Percentiles rank a stretch among this genome's conserved stretches.
Conservation (phyloP, 2,329 filamentous ascomycete species). For the Berkeleyomyces rouxiae region DNA sequence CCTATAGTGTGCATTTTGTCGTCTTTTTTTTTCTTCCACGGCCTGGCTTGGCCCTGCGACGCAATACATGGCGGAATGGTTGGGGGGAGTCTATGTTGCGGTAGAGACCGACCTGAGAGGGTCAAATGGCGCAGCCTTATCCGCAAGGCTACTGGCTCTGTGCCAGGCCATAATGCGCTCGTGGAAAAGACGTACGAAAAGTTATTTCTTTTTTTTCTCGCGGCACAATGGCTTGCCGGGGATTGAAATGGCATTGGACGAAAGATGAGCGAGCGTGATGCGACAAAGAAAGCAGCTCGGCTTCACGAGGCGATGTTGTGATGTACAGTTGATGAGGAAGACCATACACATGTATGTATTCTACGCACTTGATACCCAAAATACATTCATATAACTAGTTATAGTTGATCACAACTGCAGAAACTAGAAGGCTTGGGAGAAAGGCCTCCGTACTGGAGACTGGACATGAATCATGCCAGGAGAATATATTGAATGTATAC, state of each 20-base stretch:
- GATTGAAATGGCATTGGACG: not conserved
- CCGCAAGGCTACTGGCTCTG: not conserved
- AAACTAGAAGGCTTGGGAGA: no score
- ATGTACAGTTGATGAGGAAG: not conserved
- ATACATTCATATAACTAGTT: not conserved
- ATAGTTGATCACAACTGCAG: no score
- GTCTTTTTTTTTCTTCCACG: not conserved
- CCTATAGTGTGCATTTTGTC: slow-evolving; percentile 11
- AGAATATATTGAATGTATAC: not conserved
- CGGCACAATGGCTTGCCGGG: not conserved
- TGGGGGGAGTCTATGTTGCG: no score
- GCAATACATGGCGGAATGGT: not conserved
- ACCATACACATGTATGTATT: not conserved
- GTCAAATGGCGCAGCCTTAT: not conserved
- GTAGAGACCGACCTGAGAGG: not conserved
- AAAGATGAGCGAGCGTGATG: not conserved
- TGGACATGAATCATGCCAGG: no score
- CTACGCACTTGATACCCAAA: slow-evolving; percentile 8
- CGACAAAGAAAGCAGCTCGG: not conserved
- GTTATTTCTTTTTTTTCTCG: not conserved
- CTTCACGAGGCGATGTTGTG: not conserved
- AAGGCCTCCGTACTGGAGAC: no score
- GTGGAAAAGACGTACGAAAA: no score
- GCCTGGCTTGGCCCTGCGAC: not conserved
- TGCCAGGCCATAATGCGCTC: not conserved